Evolutionary conservation across 306 rosid species (phyloP), one percentile per base, ranked within the genome.

Genomic region (Glycine latifolia): DNA sequence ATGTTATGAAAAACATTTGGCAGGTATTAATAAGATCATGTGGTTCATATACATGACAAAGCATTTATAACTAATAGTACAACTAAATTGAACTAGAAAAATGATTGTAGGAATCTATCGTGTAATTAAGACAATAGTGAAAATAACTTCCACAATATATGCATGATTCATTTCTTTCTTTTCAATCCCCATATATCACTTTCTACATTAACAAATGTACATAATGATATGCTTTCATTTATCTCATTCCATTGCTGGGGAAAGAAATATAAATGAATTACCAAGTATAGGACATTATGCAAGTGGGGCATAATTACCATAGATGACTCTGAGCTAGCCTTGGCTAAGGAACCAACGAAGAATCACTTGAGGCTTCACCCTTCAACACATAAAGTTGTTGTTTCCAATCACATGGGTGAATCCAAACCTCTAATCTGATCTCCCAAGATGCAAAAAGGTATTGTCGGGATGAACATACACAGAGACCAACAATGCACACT

Each of bases 201-300:
- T 54, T 54, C 16, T 54, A 14, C 31, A 26, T 26, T 26, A 26
- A 26, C 31, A 26, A 26, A 26, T 26, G 31, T 26, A 26, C n/a
- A 14, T 6, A n/a, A 54, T n/a, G n/a, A n/a, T n/a, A n/a, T 54
- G 60, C 8, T 54, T 54, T 8, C 60, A 54, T 54, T 39, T 2
- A n/a, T 59, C 39, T 20, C 39, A 59, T 59, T 59, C 39, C 63
- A 16, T 59, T 60, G 67, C n/a, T 26, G 41, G 43, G 4, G 43
- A 62, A 62, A 62, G 46, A 33, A 62, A 62, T 62, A 62, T 33
- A 62, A 62, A 62, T 62, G 46, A 35, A 33, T 61, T 10, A 61
- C 43, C 2, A 35, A 33, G 46, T 33, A 12, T 12, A 62, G 68
- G 10, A 12, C 68, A 62, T 11, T 33, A 3, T 31, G 44, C 4